Conservation (phyloP, 2,329 filamentous ascomycete species). For the Pestalotiopsis sp. region DNA sequence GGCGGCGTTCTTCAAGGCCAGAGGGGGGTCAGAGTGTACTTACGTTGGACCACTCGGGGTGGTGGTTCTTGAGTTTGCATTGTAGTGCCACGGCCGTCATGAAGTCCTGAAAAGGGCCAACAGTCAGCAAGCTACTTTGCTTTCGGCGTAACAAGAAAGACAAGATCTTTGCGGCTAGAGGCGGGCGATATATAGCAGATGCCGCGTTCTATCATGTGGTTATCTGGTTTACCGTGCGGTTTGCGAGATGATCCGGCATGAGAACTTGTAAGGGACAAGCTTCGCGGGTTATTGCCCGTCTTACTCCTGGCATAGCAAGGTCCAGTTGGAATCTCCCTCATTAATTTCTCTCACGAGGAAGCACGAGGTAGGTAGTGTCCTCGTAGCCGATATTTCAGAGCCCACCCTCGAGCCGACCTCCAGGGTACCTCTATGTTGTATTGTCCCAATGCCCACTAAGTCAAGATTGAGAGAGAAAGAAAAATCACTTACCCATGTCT, state of each 20-base stretch:
- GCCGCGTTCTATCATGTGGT: too few species aligned
- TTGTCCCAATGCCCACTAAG: neutral
- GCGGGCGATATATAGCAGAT: too few species aligned
- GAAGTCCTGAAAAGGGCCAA: constrained; percentile 58
- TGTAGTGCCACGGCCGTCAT: constrained; percentile 73
- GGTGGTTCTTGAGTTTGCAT: constrained; percentile 69
- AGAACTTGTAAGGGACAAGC: too few species aligned
- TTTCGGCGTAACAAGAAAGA: neutral
- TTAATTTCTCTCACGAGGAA: too few species aligned
- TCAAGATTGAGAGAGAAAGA: neutral
- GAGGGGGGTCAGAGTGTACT: constrained; percentile 20
- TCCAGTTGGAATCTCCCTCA: neutral
- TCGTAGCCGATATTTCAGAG: too few species aligned
- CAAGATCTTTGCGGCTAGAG: too few species aligned
- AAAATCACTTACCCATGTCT: constrained; percentile 59
- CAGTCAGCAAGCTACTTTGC: constrained; percentile 18
- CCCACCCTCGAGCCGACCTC: too few species aligned
- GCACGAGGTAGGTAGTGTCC: too few species aligned
- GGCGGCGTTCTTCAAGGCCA: neutral
- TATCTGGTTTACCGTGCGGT: too few species aligned
- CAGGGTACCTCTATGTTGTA: neutral
- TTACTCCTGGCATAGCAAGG: neutral
- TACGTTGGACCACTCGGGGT: constrained; percentile 78
- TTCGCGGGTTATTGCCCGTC: too few species aligned
- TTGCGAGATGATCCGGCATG: too few species aligned